Base-by-base conservation (phyloP, 768 basidiomycete genomes). In the Podaxis sp. region DNA sequence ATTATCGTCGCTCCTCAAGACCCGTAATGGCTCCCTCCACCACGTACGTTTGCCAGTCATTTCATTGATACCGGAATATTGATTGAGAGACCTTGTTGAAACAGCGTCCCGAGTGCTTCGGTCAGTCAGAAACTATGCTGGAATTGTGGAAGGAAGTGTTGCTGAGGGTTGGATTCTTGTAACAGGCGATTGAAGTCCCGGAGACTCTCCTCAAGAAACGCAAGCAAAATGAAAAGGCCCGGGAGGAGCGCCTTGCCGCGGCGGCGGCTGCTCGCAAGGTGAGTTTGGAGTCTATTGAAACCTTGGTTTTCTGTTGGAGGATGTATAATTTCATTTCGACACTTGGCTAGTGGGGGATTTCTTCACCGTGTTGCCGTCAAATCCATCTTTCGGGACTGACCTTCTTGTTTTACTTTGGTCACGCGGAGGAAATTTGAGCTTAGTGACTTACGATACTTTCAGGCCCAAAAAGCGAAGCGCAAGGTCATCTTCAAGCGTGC, bases 161-260 rank as follows among this genome's bases (percentile, higher is more conserved):
- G 56, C 74, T 60, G 44, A 53, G 41, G 48, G 56, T 56, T 67
- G 65, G 56, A 69, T 61, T 54, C 58, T 66, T 67, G 60, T 56
- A 65, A 65, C 71, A 94, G 92, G 87, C 88, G 74, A 88, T 97
- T 76, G 91, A 96, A 87, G 96, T 96, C 81, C 96, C 96, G 77
- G 96, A 97, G 89, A 98, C 96, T 74, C 89, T 98, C 83, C 93
- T 98, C 83, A 98, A 97, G 87, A 98, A 96, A 84, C 89, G 96
- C 82, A 95, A 96, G 83, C 91, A 95, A 82, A 96, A 89, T 73
- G 94, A 96, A 84, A 96, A 96, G 84, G 91, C 90, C 66, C 85
- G 94, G 72, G 95, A 96, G 82, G 95, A 96, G 74, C 93, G 92
- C 71, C 83, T 96, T 68, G 87, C 82, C 68, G 91, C 91, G 64